Conservation (phyloP, 306 rosid genomes). For the Crotalaria pallida region DNA sequence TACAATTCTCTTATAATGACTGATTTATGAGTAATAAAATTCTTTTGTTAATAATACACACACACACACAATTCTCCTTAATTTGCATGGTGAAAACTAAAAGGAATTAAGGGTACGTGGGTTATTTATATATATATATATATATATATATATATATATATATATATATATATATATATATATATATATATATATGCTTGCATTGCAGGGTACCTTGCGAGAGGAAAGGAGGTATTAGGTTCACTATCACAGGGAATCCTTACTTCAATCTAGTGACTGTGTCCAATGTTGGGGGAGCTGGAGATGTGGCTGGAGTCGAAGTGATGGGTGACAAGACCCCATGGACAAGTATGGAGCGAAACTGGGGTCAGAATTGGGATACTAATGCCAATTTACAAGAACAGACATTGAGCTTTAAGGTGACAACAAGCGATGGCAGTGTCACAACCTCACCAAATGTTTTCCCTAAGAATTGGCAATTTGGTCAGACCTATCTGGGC, state of each 20-base stretch:
- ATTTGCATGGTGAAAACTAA: neutral
- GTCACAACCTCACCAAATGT: slow-evolving; percentile 37
- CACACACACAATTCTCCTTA: too few species aligned
- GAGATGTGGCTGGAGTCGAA: slow-evolving; percentile 40
- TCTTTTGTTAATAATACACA: too few species aligned
- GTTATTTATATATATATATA: too few species aligned
- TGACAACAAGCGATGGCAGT: slow-evolving; percentile 54
- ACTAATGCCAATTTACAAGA: slow-evolving; percentile 50
- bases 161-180: too few species aligned
- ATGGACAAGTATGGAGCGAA: slow-evolving; percentile 52
- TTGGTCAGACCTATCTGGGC: slow-evolving; percentile 69
- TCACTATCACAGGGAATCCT: slow-evolving; percentile 74
- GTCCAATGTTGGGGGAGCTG: slow-evolving; percentile 81
- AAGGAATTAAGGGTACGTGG: neutral
- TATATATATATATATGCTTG: neutral
- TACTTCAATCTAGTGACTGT: slow-evolving; percentile 50
- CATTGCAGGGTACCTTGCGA: slow-evolving; percentile 51
- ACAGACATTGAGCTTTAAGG: slow-evolving; percentile 58
- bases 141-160: too few species aligned
- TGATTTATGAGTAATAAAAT: too few species aligned
- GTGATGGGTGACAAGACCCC: slow-evolving; percentile 60
- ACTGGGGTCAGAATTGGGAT: slow-evolving; percentile 84
- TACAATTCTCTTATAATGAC: too few species aligned
- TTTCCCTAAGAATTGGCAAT: slow-evolving; percentile 60
- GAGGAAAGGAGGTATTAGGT: slow-evolving; percentile 58